Percentiles rank a stretch among this genome's conserved stretches.
Conservation (phyloP, 164 flowering plant genomes). For the Amborella trichopoda region DNA sequence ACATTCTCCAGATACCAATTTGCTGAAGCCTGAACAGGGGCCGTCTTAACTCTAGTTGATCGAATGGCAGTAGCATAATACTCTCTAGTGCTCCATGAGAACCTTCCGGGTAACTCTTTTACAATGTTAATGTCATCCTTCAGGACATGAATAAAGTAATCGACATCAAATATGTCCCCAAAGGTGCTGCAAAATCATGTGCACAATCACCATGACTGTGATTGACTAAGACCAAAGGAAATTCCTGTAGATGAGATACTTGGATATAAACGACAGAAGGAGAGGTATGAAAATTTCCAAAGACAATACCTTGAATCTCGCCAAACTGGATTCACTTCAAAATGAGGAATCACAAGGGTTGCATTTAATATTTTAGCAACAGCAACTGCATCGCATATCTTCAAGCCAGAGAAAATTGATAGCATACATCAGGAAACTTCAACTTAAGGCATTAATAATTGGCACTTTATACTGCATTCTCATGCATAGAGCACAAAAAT, state of each 20-base stretch:
- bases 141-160: slow-evolving; percentile 80
- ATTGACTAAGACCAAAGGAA: no score
- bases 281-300: no score
- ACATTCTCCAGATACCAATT: slow-evolving; percentile 94
- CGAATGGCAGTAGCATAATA: slow-evolving; percentile 90
- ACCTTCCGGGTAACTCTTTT: slow-evolving; percentile 71
- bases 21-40: slow-evolving; percentile 94
- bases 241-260: no score
- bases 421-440: no score
- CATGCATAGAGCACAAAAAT: no score
- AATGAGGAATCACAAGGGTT: slow-evolving; percentile 84
- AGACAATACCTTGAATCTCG: slow-evolving; percentile 94
- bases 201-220: no score
- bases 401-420: slow-evolving; percentile 1
- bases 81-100: slow-evolving; percentile 94
- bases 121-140: slow-evolving; percentile 83
- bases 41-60: slow-evolving; percentile 72
- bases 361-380: slow-evolving; percentile 96
- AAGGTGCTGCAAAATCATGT: slow-evolving; percentile 58
- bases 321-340: slow-evolving; percentile 98
- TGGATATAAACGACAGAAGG: no score
- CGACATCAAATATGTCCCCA: slow-evolving; percentile 88
- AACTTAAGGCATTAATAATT: no score
- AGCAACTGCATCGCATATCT: slow-evolving; percentile 99
- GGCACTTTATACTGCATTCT: no score